Percentiles rank a stretch among this genome's conserved stretches.
Evolutionary conservation across 1,284 basidiomycete genomes (phyloP).

Genomic region (Rhodotorula sp.): DNA sequence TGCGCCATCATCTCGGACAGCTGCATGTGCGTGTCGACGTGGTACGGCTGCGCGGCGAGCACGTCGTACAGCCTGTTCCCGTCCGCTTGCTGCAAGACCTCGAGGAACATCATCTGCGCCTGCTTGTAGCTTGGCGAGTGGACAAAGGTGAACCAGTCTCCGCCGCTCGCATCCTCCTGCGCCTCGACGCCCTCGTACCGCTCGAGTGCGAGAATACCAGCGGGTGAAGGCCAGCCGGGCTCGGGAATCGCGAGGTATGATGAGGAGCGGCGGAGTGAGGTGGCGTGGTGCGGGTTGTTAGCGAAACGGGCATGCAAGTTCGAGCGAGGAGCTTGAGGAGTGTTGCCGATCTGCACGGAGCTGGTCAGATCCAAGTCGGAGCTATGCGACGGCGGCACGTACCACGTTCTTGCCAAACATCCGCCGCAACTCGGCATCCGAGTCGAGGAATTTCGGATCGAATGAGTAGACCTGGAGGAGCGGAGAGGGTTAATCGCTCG

Average conservation of each 20-base stretch:
- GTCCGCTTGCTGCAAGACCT: constrained; percentile 48
- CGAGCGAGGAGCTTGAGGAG: constrained; percentile 39
- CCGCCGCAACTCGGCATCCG: constrained; percentile 79
- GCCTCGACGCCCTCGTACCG: constrained; percentile 33
- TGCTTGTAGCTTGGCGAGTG: constrained; percentile 79
- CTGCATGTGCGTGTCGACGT: constrained; percentile 85
- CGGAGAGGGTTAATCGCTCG: not conserved
- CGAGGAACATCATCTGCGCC: constrained; percentile 74
- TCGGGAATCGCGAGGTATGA: constrained; percentile 46
- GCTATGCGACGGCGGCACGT: constrained; percentile 48
- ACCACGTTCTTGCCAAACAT: constrained; percentile 91
- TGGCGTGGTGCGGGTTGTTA: constrained; percentile 44
- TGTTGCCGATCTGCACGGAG: not conserved
- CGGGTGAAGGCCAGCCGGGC: constrained; percentile 52
- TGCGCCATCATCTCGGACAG: constrained; percentile 57
- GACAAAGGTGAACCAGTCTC: constrained; percentile 78
- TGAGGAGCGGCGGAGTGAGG: constrained; percentile 43
- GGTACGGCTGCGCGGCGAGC: constrained; percentile 63
- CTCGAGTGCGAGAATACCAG: constrained; percentile 60
- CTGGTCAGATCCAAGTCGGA: not conserved
- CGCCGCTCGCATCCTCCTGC: constrained; percentile 46
- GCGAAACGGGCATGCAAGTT: constrained; percentile 40
- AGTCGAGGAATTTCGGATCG: constrained; percentile 73
- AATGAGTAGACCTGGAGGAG: constrained; percentile 52
- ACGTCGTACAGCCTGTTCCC: constrained; percentile 55